Base-by-base conservation (phyloP, 2,329 filamentous ascomycete species). In the Cadophora luteo-olivacea region DNA sequence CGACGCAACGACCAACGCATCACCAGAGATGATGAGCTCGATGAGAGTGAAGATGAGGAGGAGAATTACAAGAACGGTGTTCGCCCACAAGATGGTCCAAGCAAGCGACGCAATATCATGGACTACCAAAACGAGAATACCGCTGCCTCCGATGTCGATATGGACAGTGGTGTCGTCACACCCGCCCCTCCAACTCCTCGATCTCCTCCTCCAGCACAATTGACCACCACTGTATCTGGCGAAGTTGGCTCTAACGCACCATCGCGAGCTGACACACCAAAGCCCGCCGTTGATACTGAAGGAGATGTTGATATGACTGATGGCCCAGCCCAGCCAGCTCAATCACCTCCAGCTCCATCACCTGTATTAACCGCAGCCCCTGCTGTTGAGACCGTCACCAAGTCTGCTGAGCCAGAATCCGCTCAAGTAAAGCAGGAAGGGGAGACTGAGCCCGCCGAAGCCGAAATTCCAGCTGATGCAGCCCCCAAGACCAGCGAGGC, bases 11-110 rank as follows among this genome's bases (percentile, higher is more conserved):
- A 98, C 72, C 90, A 94, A 79, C 89, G 87, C 61, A 86, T 93
- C 32, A 87, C 89, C 64, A 88, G 92, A 68, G 88, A 92, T 8
- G 92, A 92, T 74, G 95, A 97, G 77, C 88, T 94, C 54, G 92
- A 94, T 68, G 92, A 96, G 54, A 97, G 92, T 72, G 94, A 97
- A 69, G 93, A 97, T 69, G 95, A 98, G 75, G 93, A 97, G 12
- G 88, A 93, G 80, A 87, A 87, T 52, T 84, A 84, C 52, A 85
- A 86, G 48, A 93, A 96, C 73, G 95, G 94, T 19, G 86, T 94
- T 51, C 76, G 75, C 58, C 80, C 79, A 41, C 79, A 80, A 38
- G 84, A 82, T 36, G 84, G 81, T 33, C 82, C 80, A 66, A 83
- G 83, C 72, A 84, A 84, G 22, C 82, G 82, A 24, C 82, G 86